Evolutionary conservation across 352 stramenopile species (phyloP), one percentile per base, ranked within the genome.

Genomic region (Pythium sp.): DNA sequence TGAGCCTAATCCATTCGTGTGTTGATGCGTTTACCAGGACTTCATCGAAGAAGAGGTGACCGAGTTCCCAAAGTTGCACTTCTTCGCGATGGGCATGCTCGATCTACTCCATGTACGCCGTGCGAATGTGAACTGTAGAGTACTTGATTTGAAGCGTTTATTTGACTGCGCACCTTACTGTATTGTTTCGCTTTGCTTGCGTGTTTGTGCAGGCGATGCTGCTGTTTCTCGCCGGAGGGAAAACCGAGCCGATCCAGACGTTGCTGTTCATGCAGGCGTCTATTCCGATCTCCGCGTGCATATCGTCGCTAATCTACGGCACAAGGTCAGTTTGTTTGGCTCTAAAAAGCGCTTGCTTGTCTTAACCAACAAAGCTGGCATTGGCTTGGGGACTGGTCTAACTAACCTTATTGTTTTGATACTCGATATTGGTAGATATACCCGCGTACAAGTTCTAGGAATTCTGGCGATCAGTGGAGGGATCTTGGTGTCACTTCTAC

Each of bases 1-100:
- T 28, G 64, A 49, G 18, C 43, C 43, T 12, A 51, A 51, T 51
- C 43, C 22, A 24, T 22, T 51, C 18, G 43, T 12, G 18, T 67
- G 9, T 49, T 58, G 22, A 28, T 34, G 6, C 26, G 3, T n/a
- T 36, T 68, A 28, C 67, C 68, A 96, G 87, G 84, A 94, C 76
- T 86, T 92, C 43, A 82, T 90, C 49, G 87, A 95, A 72, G 86
- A 96, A 53, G 87, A 96, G 53, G 77, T 89, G 20, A 90, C 79
- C 67, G 86, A 95, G 43, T 95, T 95, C 70, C 84, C 89, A 0
- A 96, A 96, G 70, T 78, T 91, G 41, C 84, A 94, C 68, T 96
- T 96, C 68, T 90, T 94, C 22, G 68, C 90, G 65, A 96, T 96
- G 89, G 87, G 83, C 3, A 76, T 95, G 58, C 77, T 96, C 51